A percentile compares a stretch with the other conserved stretches of the same genome.
phyloP scores from a whole-genome alignment of 2,329 filamentous ascomycete species.

The Neopestalotiopsis clavispora region DNA sequence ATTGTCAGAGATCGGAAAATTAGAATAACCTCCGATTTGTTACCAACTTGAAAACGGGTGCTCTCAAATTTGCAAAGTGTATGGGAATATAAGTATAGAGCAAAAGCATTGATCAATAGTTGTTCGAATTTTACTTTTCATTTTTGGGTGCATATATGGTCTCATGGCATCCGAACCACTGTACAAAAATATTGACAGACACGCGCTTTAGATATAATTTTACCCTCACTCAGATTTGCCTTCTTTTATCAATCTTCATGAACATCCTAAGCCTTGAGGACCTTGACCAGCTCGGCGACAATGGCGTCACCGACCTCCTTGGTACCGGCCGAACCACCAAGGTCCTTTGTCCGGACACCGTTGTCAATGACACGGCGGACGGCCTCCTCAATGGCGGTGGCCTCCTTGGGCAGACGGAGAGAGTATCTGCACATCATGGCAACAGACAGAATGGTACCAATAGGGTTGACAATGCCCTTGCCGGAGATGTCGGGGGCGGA shows the following conservation, averaged over 20 bases:
- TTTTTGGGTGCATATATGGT: background rate
- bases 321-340: conserved; percentile 78
- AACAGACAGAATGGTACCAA: conserved; percentile 89
- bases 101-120: background rate
- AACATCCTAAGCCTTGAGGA: conserved; percentile 54
- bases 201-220: background rate
- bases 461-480: conserved; percentile 87
- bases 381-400: conserved; percentile 79
- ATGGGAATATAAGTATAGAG: too few species aligned
- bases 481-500: conserved; percentile 94
- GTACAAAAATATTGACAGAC: background rate
- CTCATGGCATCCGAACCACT: background rate
- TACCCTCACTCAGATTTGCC: background rate
- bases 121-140: background rate
- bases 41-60: too few species aligned
- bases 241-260: background rate
- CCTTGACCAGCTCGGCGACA: conserved; percentile 71
- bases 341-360: conserved; percentile 80
- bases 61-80: too few species aligned
- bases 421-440: conserved; percentile 98
- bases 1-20: too few species aligned
- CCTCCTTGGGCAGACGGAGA: conserved; percentile 77
- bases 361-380: conserved; percentile 80
- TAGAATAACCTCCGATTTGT: too few species aligned
- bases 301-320: conserved; percentile 81